Conservation (phyloP, 768 basidiomycete genomes). For the Mrakia blollopis region DNA sequence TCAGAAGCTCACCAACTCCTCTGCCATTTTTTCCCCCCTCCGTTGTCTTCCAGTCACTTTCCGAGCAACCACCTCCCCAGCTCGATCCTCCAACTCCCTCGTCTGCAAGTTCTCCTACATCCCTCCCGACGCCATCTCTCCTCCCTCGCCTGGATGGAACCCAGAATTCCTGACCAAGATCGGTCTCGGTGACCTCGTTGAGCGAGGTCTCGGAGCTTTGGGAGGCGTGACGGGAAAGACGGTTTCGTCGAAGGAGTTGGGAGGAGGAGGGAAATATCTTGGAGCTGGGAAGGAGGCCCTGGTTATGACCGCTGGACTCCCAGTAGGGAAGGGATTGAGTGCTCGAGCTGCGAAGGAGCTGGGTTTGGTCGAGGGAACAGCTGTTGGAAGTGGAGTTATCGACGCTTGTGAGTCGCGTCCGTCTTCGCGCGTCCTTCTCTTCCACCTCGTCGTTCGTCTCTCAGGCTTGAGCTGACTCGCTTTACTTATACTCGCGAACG, state of each 20-base stretch:
- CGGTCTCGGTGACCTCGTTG: conserved; percentile 66
- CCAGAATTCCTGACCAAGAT: conserved; percentile 78
- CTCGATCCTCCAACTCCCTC: conserved; percentile 84
- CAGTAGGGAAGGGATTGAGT: conserved; percentile 77
- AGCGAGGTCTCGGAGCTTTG: conserved; percentile 66
- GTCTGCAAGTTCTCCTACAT: conserved; percentile 95
- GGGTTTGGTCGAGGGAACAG: conserved; percentile 75
- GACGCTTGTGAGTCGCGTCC: conserved; percentile 69
- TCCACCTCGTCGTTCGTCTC: neutral
- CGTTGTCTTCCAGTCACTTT: conserved; percentile 77
- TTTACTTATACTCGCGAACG: neutral
- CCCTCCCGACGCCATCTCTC: conserved; percentile 52
- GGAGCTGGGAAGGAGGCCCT: conserved; percentile 21
- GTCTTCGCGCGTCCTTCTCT: neutral
- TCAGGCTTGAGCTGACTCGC: conserved; percentile 11
- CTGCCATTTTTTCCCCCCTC: neutral
- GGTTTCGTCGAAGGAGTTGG: neutral
- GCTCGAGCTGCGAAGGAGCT: conserved; percentile 74
- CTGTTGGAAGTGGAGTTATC: conserved; percentile 90
- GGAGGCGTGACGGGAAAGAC: conserved; percentile 58
- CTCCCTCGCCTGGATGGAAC: conserved; percentile 66
- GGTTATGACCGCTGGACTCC: conserved; percentile 53
- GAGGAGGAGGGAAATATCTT: neutral
- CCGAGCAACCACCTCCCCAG: conserved; percentile 68
- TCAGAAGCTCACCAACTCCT: neutral